Evolutionary conservation across 2,329 filamentous ascomycete genomes (phyloP).

Genomic region (Fonsecaea multimorphosa): DNA sequence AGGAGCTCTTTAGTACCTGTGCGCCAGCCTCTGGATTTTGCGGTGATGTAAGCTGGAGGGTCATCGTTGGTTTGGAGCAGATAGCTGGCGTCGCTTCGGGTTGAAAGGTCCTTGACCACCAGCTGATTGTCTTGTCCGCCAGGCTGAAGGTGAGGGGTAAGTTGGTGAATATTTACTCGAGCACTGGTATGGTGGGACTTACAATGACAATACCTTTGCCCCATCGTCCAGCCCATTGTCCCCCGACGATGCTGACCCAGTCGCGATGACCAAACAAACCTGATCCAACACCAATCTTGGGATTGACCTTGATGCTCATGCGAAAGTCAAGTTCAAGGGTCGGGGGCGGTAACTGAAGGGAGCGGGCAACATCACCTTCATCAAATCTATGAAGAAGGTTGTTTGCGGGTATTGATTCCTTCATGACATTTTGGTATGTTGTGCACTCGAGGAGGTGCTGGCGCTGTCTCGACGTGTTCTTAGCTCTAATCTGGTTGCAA

Average conservation of each 20-base stretch:
- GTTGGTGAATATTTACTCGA: background rate
- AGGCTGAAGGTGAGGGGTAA: conserved; percentile 44
- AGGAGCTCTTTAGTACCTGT: conserved; percentile 57
- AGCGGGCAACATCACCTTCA: conserved; percentile 56
- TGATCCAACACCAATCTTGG: conserved; percentile 54
- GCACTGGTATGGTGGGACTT: conserved; percentile 36
- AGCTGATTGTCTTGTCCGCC: conserved; percentile 59
- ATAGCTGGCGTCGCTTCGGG: conserved; percentile 53
- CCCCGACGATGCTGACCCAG: conserved; percentile 59
- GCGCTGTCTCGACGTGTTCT: conserved; percentile 58
- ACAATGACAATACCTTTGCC: conserved; percentile 59
- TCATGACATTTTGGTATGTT: conserved; percentile 60
- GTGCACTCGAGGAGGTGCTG: conserved; percentile 57
- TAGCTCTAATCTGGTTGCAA: conserved; percentile 57
- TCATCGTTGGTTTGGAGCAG: conserved; percentile 59
- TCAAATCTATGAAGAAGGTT: conserved; percentile 59
- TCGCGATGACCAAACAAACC: conserved; percentile 58
- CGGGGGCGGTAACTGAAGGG: conserved; percentile 55
- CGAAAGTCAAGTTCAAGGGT: conserved; percentile 59
- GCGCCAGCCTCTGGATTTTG: conserved; percentile 56
- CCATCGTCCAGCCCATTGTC: conserved; percentile 60
- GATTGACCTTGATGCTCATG: conserved; percentile 60
- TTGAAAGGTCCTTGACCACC: conserved; percentile 55
- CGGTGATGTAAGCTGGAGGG: conserved; percentile 56
- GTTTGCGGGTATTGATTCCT: conserved; percentile 59